A percentile compares a stretch with the other conserved stretches of the same genome.
These are phyloP conservation scores for Aspergillus awamori DNA, from an alignment of 2,329 filamentous ascomycete species.

Conservation along the genomic window DNA sequence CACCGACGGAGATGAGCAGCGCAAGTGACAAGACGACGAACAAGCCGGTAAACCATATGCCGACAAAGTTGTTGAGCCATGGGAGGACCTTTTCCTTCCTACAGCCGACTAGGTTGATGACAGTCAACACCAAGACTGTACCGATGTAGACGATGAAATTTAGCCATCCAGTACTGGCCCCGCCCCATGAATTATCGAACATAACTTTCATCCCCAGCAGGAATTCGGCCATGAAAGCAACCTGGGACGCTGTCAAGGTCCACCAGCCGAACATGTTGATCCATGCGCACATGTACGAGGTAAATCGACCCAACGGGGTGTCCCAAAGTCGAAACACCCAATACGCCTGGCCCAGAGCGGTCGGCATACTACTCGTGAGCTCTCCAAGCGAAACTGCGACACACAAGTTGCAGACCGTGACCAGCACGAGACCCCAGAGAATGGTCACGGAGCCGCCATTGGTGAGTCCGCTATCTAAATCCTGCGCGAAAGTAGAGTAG, in stretches of 20 bases:
- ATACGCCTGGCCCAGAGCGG: constrained; percentile 62
- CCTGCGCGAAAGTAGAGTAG: constrained; percentile 61
- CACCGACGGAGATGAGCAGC: constrained; percentile 56
- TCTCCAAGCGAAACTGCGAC: constrained; percentile 69
- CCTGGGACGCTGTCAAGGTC: constrained; percentile 58
- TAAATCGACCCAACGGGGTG: constrained; percentile 49
- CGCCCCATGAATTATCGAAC: constrained; percentile 54
- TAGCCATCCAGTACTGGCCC: constrained; percentile 53
- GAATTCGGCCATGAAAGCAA: constrained; percentile 62
- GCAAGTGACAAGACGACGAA: constrained; percentile 58
- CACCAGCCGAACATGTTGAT: constrained; percentile 65
- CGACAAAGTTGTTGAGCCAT: constrained; percentile 60
- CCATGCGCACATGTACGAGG: constrained; percentile 62
- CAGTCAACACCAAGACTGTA: constrained; percentile 52
- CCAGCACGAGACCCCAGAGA: constrained; percentile 69
- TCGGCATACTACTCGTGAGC: constrained; percentile 66
- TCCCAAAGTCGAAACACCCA: constrained; percentile 55
- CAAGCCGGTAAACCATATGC: constrained; percentile 55
- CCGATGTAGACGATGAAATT: constrained; percentile 60
- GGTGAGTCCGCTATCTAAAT: constrained; percentile 55
- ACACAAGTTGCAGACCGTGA: constrained; percentile 63
- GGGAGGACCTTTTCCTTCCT: constrained; percentile 53
- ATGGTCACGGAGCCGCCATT: constrained; percentile 69
- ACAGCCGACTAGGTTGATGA: constrained; percentile 57
- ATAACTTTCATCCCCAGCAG: constrained; percentile 60